Conservation (phyloP, 208 protist genomes). For the Wallacemonas collosoma region DNA sequence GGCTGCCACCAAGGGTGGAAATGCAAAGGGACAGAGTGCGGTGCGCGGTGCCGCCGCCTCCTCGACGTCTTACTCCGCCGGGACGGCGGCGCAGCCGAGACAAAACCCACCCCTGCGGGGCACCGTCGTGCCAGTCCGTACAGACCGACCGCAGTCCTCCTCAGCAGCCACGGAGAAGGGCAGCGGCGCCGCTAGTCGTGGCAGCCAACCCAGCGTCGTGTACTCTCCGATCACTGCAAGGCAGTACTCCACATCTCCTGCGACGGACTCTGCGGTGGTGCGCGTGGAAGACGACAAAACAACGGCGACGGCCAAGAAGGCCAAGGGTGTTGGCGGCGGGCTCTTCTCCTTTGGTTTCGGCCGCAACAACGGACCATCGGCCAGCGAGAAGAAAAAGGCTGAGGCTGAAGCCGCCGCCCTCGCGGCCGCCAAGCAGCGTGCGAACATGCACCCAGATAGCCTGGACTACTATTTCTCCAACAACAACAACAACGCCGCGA, state of each 20-base stretch:
- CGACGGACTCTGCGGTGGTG: background rate
- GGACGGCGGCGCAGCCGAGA: no score
- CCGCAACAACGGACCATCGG: background rate
- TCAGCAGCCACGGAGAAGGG: background rate
- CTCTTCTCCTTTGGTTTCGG: slow-evolving; percentile 33
- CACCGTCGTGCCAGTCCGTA: no score
- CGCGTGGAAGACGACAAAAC: slow-evolving; percentile 2
- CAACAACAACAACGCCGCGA: no score
- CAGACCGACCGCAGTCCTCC: no score
- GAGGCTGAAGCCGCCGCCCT: background rate
- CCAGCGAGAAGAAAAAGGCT: background rate
- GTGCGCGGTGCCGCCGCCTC: no score
- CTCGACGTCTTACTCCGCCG: no score
- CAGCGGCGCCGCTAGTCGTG: background rate
- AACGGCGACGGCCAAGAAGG: slow-evolving; percentile 17
- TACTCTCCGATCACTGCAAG: background rate
- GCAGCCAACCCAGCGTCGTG: slow-evolving; percentile 1
- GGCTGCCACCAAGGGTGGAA: no score
- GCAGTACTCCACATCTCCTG: no score
- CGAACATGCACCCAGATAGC: slow-evolving; percentile 25
- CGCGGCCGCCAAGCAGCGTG: background rate
- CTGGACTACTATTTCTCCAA: slow-evolving; percentile 13
- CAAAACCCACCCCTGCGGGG: no score
- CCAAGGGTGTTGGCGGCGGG: slow-evolving; percentile 3
- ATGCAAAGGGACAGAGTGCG: no score